Percentiles rank a stretch among this genome's conserved stretches.
phyloP scores from a whole-genome alignment of 2,329 filamentous ascomycete species.

The Zymoseptoria tritici region DNA sequence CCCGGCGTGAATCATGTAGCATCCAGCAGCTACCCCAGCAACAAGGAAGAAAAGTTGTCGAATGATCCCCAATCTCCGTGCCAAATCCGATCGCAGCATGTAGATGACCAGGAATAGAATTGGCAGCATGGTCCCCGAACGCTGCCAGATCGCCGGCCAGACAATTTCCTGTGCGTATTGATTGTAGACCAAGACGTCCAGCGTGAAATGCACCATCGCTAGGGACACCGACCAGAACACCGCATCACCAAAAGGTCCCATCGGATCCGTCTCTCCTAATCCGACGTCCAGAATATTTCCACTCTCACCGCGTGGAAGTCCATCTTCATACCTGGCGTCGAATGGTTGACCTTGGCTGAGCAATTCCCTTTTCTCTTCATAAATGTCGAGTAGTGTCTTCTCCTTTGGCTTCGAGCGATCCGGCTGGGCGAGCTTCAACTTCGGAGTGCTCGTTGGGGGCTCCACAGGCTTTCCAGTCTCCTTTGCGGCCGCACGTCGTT shows the following conservation, averaged over 20 bases:
- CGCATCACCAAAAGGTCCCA: constrained; percentile 42
- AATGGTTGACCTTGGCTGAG: constrained; percentile 45
- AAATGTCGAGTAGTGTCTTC: constrained; percentile 66
- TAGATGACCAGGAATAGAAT: constrained; percentile 40
- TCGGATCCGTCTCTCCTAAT: constrained; percentile 33
- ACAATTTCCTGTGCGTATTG: constrained; percentile 65
- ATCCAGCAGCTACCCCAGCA: constrained; percentile 57
- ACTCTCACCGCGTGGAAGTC: constrained; percentile 24
- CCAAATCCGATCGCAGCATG: constrained; percentile 35
- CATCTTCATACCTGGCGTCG: constrained; percentile 35
- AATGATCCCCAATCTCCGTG: constrained; percentile 37
- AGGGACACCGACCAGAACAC: constrained; percentile 51
- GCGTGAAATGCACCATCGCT: constrained; percentile 65
- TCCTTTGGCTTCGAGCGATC: constrained; percentile 56
- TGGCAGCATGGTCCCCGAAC: constrained; percentile 42
- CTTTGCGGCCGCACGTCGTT: constrained; percentile 36
- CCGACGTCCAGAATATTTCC: constrained; percentile 32
- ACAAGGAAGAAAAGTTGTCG: constrained; percentile 54
- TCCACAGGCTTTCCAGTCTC: constrained; percentile 31
- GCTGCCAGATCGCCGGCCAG: constrained; percentile 49
- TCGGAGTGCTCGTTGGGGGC: constrained; percentile 36
- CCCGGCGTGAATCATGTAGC: constrained; percentile 72
- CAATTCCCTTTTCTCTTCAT: constrained; percentile 50
- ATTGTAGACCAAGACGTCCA: constrained; percentile 71
- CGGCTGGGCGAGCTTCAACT: constrained; percentile 60